Conservation (phyloP, 768 basidiomycete genomes). For the Pleurotus sapidus region DNA sequence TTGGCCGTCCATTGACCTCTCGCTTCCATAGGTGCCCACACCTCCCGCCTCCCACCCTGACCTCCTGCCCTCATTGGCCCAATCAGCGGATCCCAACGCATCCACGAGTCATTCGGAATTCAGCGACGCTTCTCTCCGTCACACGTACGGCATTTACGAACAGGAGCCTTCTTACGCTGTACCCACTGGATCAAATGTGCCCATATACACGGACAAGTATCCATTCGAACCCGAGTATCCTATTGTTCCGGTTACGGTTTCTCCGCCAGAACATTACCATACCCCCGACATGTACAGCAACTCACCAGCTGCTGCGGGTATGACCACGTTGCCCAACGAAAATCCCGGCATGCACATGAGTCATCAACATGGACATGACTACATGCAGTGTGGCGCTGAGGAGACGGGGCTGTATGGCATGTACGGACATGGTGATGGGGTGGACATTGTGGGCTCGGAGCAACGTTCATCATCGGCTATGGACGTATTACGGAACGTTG, state of each 20-base stretch:
- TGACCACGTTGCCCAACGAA: not conserved
- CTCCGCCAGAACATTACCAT: constrained; percentile 4
- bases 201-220: not conserved
- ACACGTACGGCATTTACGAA: not conserved
- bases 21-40: not conserved
- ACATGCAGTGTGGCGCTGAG: not conserved
- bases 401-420: not conserved
- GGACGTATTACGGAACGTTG: too few relatives aligned
- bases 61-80: not conserved
- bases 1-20: not conserved
- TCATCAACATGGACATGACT: not conserved
- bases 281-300: not conserved
- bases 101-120: not conserved
- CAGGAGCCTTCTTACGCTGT: not conserved
- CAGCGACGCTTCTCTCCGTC: not conserved
- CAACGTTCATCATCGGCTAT: too few relatives aligned
- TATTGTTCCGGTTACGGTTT: not conserved
- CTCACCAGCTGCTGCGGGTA: not conserved
- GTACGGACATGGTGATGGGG: not conserved
- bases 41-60: not conserved
- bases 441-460: not conserved
- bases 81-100: not conserved
- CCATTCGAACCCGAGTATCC: not conserved
- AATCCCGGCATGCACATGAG: not conserved
- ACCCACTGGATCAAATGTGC: not conserved